Percentiles rank a stretch among this genome's conserved stretches.
Evolutionary conservation across 768 basidiomycete species (phyloP).

Genomic region (Podaxis mareebaensis): DNA sequence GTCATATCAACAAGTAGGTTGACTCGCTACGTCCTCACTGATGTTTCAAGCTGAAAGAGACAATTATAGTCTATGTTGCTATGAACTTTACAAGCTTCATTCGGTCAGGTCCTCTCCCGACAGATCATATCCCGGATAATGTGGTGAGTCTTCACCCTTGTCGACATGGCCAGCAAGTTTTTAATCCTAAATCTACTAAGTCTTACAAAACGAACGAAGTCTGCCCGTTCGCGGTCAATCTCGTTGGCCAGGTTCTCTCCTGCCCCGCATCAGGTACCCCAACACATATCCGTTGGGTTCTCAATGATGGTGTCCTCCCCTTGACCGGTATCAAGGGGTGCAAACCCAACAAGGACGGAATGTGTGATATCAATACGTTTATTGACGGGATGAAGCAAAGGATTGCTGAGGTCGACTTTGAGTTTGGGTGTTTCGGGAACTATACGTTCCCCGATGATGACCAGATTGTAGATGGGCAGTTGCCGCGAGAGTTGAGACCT

Average conservation of each 20-base stretch:
- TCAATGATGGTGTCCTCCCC: conserved; percentile 76
- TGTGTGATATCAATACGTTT: conserved; percentile 64
- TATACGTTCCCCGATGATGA: conserved; percentile 47
- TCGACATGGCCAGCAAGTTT: conserved; percentile 50
- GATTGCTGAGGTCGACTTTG: conserved; percentile 60
- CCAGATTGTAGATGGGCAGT: conserved; percentile 38
- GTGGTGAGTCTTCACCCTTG: conserved; percentile 52
- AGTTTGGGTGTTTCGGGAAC: conserved; percentile 58
- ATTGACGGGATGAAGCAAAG: conserved; percentile 57
- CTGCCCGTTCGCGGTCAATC: conserved; percentile 35
- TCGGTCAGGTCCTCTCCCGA: conserved; percentile 59
- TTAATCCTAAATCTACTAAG: conserved; percentile 33
- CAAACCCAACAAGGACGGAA: conserved; percentile 51
- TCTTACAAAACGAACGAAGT: conserved; percentile 30
- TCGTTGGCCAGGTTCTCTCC: conserved; percentile 49
- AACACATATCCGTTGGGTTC: conserved; percentile 62
- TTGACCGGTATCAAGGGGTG: conserved; percentile 67
- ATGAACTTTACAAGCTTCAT: conserved; percentile 72
- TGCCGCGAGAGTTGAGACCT: conserved; percentile 20
- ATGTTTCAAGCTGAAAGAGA: not conserved
- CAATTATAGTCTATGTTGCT: conserved; percentile 57
- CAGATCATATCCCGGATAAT: conserved; percentile 55
- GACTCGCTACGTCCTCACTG: not conserved
- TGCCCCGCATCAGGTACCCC: conserved; percentile 29
- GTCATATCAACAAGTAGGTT: conserved; percentile 61